Evolutionary conservation across 2,329 filamentous ascomycete genomes (phyloP), one percentile per base, ranked within the genome.

Genomic region (Nemania abortiva): DNA sequence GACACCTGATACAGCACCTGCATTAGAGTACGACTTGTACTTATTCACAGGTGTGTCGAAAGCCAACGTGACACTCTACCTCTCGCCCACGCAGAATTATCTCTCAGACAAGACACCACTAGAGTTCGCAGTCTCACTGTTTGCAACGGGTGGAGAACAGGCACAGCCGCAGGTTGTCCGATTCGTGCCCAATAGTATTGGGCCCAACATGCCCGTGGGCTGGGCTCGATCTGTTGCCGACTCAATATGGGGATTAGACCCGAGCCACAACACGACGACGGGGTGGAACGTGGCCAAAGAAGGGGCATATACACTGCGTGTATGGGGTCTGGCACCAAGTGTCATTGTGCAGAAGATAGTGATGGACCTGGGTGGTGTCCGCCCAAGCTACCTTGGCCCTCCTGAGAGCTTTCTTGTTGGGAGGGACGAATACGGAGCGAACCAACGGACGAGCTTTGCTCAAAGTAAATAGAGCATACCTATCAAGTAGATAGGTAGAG

Each of bases 1-100:
- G 39, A 79, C 82, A 1, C 76, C 85, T 0, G 81, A 81, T 2
- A 82, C 82, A 11, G 86, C 82, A 0, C 88, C 89, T 0, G 84
- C 84, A 4, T 82, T 91, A 9, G 85, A 88, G 71, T 92, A 91
- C 76, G 82, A 86, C 61, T 74, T 91, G 66, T 91, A 89, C 77
- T 82, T 89, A 13, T 91, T 90, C 80, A 87, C 85, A 52, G 83
- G 84, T 65, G 77, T 77, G 22, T 77, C 83, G 5, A 81, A 80
- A 18, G 82, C 81, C 55, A 82, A 82, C 72, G 79, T 84, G 59
- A 83, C 85, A 0, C 80, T 89, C 2, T 84, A 84, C 76, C 81
- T 89, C 67, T 87, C 85, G 9, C 86, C 86, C 0, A 82, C 80
- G 0, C 82, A 84, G 52, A 89, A 89, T 75, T 87, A 86, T 73